Percentiles rank a stretch among this genome's conserved stretches.
phyloP scores from a whole-genome alignment of 176 grass and related monocot species.

The barley (Hordeum vulgare) region MorexV3_pseudomolecules_assembly NC_058520.1:465329618-465330117 shows the following conservation, averaged over 20 bases:
- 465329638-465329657: slow-evolving; percentile 31
- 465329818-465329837: neutral
- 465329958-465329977: neutral
- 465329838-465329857: neutral
- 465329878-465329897: neutral
- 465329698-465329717: neutral
- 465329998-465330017: neutral
- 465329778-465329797: neutral
- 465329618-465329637: slow-evolving; percentile 29
- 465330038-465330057: neutral
- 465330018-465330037: neutral
- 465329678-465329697: slow-evolving; percentile 16
- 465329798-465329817: neutral
- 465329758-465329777: slow-evolving; percentile 12
- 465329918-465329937: neutral
- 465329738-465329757: slow-evolving; percentile 23
- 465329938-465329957: neutral
- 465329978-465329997: neutral
- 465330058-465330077: neutral
- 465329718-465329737: neutral
- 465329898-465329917: neutral
- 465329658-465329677: slow-evolving; percentile 3
- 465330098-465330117: neutral
- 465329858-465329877: slow-evolving; percentile 13
- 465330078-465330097: slow-evolving; percentile 1